These are phyloP conservation scores for Aspergillus latus DNA, from an alignment of 2,329 filamentous ascomycete species.

Conservation along the genomic window DNA sequence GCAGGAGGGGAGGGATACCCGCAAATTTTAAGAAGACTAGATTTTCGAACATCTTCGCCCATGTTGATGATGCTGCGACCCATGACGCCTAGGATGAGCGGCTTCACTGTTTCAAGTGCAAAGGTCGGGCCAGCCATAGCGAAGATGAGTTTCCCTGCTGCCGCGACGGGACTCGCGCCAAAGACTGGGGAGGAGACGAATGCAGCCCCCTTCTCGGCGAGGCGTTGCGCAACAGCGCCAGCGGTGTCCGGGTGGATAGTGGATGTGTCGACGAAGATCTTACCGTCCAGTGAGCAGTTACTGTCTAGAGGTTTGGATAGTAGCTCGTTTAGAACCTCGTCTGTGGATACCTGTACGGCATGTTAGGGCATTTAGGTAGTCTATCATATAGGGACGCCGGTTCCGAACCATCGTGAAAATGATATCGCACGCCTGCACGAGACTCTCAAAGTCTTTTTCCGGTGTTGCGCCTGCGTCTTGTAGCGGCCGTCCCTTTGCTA, in stretches of 20 bases:
- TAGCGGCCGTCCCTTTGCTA: background rate
- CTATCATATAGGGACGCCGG: background rate
- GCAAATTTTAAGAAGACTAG: conserved; percentile 48
- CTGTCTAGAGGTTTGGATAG: conserved; percentile 40
- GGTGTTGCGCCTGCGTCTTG: background rate
- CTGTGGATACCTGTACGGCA: background rate
- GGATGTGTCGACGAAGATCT: conserved; percentile 52
- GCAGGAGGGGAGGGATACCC: conserved; percentile 32
- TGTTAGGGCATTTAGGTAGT: background rate
- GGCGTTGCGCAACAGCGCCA: conserved; percentile 23
- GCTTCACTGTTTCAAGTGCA: conserved; percentile 34
- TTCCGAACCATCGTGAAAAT: conserved; percentile 4
- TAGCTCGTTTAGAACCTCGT: background rate
- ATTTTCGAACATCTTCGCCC: conserved; percentile 46
- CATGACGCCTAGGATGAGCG: conserved; percentile 42
- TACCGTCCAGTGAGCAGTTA: conserved; percentile 27
- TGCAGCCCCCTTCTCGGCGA: conserved; percentile 31
- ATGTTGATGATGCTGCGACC: conserved; percentile 40
- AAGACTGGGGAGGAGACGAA: conserved; percentile 54
- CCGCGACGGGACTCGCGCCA: conserved; percentile 52
- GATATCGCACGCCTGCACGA: background rate
- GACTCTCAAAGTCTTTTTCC: background rate
- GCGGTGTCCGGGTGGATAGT: conserved; percentile 52
- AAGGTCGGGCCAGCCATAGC: conserved; percentile 47
- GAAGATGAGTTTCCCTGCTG: conserved; percentile 49